Evolutionary conservation across 148 eudicot species (phyloP), one percentile per base, ranked within the genome.

Genomic region (Spergularia marina): DNA sequence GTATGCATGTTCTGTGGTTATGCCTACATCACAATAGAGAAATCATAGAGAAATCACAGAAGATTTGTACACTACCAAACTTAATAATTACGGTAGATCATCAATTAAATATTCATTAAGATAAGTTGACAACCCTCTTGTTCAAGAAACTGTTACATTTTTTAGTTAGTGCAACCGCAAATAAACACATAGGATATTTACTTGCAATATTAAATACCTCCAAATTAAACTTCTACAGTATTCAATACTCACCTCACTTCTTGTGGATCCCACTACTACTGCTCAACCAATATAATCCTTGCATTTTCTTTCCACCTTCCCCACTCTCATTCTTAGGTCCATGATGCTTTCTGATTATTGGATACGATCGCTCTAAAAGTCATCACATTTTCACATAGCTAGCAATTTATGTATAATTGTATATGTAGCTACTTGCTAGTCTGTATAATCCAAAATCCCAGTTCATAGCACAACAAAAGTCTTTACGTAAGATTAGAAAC

Each of bases 231-330:
- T 40, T 49, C 51, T 39, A 3, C 44, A 12, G 16, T 39, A 75
- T 62, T 52, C 41, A 72, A 71, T 66, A 51, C 53, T 80, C 79
- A 80, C 83, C 74, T 75, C 59, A 75, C 8, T 60, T 47, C 18
- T 66, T 30, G 44, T 68, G 77, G 74, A 23, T 54, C 76, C 61
- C 39, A 1, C 9, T 40, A 11, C 23, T 13, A 53, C 59, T 23
- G 21, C 4, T 16, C 41, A 16, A 44, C 70, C 79, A 76, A 69
- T 69, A 69, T 69, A 70, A 70, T 70, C 20, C 18, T 41, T 39
- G 67, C 83, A 80, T 80, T 70, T 75, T 67, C 73, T 72, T 54
- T 44, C 82, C 83, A 72, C 80, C 75, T 71, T 36, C 68, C 4
- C 12, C 12, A 59, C 16, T 75, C 71, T 71, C n/a, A 39, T 67